Base-by-base conservation (phyloP, 2,329 filamentous ascomycete genomes). In the Chalaropsis ovoidea region DNA sequence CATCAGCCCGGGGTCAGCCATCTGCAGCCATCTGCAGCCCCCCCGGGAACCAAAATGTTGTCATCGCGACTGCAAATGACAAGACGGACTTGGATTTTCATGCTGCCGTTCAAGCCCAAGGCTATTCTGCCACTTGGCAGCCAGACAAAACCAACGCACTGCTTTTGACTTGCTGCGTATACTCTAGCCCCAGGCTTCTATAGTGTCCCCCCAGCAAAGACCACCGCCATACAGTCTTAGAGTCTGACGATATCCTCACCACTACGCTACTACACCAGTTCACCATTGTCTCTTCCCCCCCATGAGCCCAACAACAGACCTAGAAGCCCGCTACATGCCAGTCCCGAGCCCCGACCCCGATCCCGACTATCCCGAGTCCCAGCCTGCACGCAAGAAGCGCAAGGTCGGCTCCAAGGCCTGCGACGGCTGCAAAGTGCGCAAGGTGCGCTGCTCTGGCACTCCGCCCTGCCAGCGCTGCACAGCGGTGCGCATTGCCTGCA, bases 351-450 rank as follows among this genome's bases (percentile, higher is more conserved):
- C 52, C n/a, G 19, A n/a, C 49, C 15, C 63, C 19, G 17, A 27
- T 49, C 52, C n/a, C 19, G 35, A 10, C 22, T n/a, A n/a, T n/a
- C 15, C 52, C 52, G 19, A 6, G 52, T 31, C 52, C 24, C 22
- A 15, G 47, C 49, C 62, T 6, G 11, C 24, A 15, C 47, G 62
- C n/a, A 67, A 67, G 27, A 67, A 67, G 31, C 65, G 65, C 35
- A 67, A 64, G 41, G 39, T 67, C 43, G 62, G 62, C 6, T 64
- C 62, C 17, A 67, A 67, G 39, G 78, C 79, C 11, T 81, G 79
- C 70, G 79, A 81, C 68, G 78, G 76, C 22, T 82, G 80, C 73
- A 81, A 80, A 72, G 75, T 82, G 52, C 76, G 80, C 65, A 82
- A 82, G 72, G 77, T 81, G 67, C 76, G 77, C 60, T 82, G 80